Evolutionary conservation across 192 early-diverging fungal genomes (phyloP).

Genomic region (Coemansia asiatica): DNA sequence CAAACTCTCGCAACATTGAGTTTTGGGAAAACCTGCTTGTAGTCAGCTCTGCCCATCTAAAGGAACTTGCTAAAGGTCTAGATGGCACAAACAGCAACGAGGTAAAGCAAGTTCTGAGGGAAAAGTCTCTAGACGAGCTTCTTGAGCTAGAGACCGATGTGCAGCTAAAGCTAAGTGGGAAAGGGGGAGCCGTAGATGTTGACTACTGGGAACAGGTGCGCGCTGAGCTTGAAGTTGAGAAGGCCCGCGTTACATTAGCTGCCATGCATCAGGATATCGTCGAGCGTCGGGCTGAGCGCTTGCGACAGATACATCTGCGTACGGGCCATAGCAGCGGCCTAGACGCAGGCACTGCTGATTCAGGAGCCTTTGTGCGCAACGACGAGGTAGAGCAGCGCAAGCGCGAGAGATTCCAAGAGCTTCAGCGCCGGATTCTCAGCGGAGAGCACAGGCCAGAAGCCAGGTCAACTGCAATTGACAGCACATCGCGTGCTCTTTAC

Average conservation of each 20-base stretch:
- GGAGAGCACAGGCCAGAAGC: neutral
- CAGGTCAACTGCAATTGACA: neutral
- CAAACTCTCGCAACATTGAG: conserved; percentile 65
- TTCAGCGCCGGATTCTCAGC: conserved; percentile 49
- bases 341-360: conserved; percentile 23
- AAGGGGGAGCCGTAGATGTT: conserved; percentile 73
- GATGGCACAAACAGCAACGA: conserved; percentile 35
- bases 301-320: conserved; percentile 59
- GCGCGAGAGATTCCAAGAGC: conserved; percentile 49
- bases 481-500: conserved; percentile 54
- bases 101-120: conserved; percentile 66
- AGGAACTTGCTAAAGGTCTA: conserved; percentile 1
- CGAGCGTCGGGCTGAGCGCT: conserved; percentile 68
- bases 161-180: conserved; percentile 64
- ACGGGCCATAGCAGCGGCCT: conserved; percentile 27
- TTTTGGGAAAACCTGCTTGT: conserved; percentile 89
- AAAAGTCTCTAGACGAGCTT: conserved; percentile 77
- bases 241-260: conserved; percentile 65
- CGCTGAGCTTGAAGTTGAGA: conserved; percentile 74
- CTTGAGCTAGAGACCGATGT: conserved; percentile 73
- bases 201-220: conserved; percentile 94
- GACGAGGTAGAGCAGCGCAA: conserved; percentile 53
- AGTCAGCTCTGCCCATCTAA: conserved; percentile 73
- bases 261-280: conserved; percentile 83
- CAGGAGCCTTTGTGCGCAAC: conserved; percentile 34